These are phyloP conservation scores for Colletotrichum zoysiae DNA, from an alignment of 2,329 filamentous ascomycete species.

Conservation along the genomic window DNA sequence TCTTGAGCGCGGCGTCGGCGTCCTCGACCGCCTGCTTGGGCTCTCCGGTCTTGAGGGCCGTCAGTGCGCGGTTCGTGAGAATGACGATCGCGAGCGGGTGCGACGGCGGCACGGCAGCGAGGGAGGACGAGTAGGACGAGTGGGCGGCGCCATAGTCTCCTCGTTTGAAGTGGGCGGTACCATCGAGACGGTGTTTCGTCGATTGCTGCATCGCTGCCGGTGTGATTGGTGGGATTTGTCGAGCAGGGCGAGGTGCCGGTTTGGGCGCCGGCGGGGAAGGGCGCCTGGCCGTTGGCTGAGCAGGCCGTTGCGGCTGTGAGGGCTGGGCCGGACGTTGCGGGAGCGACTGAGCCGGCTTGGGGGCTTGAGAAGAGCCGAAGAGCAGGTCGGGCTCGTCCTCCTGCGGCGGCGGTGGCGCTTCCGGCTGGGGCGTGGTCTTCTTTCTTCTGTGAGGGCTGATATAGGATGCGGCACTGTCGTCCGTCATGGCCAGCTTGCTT, in stretches of 20 bases:
- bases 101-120: conserved; percentile 78
- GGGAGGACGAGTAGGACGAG: conserved; percentile 81
- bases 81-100: conserved; percentile 92
- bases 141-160: conserved; percentile 93
- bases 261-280: conserved; percentile 53
- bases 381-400: conserved; percentile 74
- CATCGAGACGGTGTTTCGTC: conserved; percentile 81
- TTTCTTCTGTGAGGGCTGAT: conserved; percentile 87
- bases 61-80: conserved; percentile 90
- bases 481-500: conserved; percentile 79
- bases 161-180: conserved; percentile 91
- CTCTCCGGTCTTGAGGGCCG: conserved; percentile 90
- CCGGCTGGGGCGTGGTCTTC: conserved; percentile 66
- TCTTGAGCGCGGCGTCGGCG: conserved; percentile 80
- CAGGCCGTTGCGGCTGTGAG: conserved; percentile 50
- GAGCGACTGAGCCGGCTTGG: conserved; percentile 52
- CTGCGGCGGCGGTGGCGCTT: conserved; percentile 54
- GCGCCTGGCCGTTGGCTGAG: conserved; percentile 49
- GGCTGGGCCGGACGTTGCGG: conserved; percentile 56
- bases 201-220: conserved; percentile 79
- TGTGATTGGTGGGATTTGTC: conserved; percentile 76
- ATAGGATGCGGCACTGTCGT: conserved; percentile 86
- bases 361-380: conserved; percentile 60
- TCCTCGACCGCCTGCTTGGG: conserved; percentile 89
- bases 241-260: conserved; percentile 62